Base-by-base conservation (phyloP, 1,284 basidiomycete species). In the Tetrapyrgos nigripes region DNA sequence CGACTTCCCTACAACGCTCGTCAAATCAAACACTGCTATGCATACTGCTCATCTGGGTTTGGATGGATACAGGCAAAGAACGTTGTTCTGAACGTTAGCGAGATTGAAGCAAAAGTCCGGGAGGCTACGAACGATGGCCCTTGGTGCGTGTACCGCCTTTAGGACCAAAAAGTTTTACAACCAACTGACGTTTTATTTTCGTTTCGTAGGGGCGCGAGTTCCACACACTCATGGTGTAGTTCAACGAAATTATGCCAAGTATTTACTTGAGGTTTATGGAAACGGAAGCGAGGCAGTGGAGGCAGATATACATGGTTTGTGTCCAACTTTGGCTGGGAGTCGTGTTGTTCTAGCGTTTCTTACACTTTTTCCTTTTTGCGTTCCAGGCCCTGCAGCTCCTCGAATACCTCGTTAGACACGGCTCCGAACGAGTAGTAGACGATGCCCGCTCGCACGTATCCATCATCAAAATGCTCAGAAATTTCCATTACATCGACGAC, bases 221-320 rank as follows among this genome's bases (percentile, higher is more conserved):
- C n/a, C n/a, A n/a, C n/a, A n/a, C n/a, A n/a, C n/a, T n/a, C n/a
- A n/a, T n/a, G n/a, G n/a, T n/a, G n/a, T n/a, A n/a, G n/a, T n/a
- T n/a, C n/a, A n/a, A n/a, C n/a, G n/a, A n/a, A n/a, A n/a, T n/a
- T n/a, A 98, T 99, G 96, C 97, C 97, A 2, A 91, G 89, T 70
- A 98, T 98, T 68, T 99, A 98, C 76, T 84, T 89, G 3, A 87
- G 93, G 26, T 95, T 95, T 76, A 96, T 96, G 93, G 93, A 96
- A 76, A 98, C 98, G 79, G 97, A 99, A 75, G 97, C 97, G 0
- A 83, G 92, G 28, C 95, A 99, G 73, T 99, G 97, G 97, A 84
- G 97, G 43, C 96, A 99, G 77, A 99, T 99, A 63, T 99, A 99
- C 86, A 99, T 99, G 83, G 94, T 89, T 40, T n/a, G n/a, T n/a